Evolutionary conservation across 148 eudicot genomes (phyloP).

Genomic region (Rhododendron mucronatum): DNA sequence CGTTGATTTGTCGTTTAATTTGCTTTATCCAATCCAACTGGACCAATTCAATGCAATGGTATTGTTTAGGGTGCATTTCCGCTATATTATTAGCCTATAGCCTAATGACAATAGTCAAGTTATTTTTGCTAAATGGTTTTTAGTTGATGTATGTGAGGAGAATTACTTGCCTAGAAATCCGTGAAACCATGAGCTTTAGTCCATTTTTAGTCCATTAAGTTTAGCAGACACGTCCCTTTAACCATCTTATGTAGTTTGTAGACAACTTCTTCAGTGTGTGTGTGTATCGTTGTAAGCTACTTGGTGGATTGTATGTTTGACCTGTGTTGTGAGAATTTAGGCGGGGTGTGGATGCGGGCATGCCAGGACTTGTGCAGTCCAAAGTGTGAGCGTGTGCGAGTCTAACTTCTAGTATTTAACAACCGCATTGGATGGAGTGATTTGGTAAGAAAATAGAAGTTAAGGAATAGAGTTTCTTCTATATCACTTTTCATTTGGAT

Average conservation of each 20-base stretch:
- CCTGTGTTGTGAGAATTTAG: neutral
- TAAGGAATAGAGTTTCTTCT: neutral
- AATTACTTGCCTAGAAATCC: too few relatives aligned
- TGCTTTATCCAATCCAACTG: neutral
- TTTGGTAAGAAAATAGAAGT: neutral
- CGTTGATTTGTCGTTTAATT: neutral
- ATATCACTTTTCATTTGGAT: neutral
- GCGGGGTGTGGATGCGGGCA: neutral
- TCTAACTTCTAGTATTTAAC: neutral
- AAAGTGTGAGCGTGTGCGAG: neutral
- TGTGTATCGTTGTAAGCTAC: neutral
- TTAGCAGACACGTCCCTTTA: neutral
- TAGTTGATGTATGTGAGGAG: too few relatives aligned
- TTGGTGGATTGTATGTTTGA: neutral
- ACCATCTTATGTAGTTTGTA: neutral
- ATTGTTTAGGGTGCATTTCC: neutral
- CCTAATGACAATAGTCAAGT: too few relatives aligned
- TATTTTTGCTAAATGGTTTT: too few relatives aligned
- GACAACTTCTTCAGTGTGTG: neutral
- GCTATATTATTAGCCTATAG: too few relatives aligned
- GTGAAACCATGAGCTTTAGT: too few relatives aligned
- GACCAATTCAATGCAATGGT: neutral
- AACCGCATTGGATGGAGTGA: neutral
- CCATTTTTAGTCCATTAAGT: too few relatives aligned
- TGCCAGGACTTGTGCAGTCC: neutral